Evolutionary conservation across 768 basidiomycete species (phyloP), one percentile per base, ranked within the genome.

Genomic region (Russula brevipes): DNA sequence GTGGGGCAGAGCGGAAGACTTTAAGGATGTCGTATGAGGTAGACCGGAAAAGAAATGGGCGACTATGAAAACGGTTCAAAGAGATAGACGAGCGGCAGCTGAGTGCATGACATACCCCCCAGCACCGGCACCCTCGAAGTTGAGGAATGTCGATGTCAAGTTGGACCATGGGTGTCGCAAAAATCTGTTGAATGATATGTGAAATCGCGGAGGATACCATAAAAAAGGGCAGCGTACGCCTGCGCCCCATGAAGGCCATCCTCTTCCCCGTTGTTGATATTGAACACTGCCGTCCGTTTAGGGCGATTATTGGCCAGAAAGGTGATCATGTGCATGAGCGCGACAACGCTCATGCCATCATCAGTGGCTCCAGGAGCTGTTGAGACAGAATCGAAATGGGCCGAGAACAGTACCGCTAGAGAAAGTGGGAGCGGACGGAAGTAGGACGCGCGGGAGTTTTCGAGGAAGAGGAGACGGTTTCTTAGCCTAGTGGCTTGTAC

Each of bases 221-320:
- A 59, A 59, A 24, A 50, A 12, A 59, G 59, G 59, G 14, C 55
- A 54, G 72, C 77, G 66, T 71, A 89, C 82, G 79, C 77, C 69
- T 85, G 85, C 8, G 89, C 86, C 30, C 91, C 91, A 63, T 86
- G 80, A 66, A 92, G 72, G 39, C 85, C 82, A 71, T 89, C 84
- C 69, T 94, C 91, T 70, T 93, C 91, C 1, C 87, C 91, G 64
- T 93, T 92, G 72, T 94, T 94, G 71, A 91, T 81, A 69, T 92
- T 90, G 77, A 93, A 91, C 4, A 94, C 73, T 6, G 86, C 85
- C 0, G 88, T 88, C 44, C 84, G 78, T 46, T 75, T 73, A 1
- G 82, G 82, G 7, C 79, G 75, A 45, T 84, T 76, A 59, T 74
- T 72, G 7, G 75, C 69, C 38, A 77, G 71, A 51, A 72, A 71